Evolutionary conservation across 2,329 filamentous ascomycete genomes (phyloP), one percentile per base, ranked within the genome.

Genomic region (Penicillium hordei): DNA sequence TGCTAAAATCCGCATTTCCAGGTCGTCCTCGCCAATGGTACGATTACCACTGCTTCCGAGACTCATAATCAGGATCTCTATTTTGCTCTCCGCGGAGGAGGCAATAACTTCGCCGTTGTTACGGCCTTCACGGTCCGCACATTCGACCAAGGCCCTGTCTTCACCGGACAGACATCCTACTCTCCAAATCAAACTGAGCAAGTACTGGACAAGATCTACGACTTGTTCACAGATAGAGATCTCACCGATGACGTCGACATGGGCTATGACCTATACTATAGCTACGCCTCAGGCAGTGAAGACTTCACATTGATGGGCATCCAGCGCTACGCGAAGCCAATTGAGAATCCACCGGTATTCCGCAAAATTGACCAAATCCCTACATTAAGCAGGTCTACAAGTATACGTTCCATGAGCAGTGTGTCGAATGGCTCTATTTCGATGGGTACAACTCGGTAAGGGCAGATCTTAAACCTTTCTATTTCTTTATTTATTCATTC

Each of bases 41-140:
- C 60, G 1, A 65, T 70, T 29, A 51, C 70, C 8, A 71, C 63
- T 2, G 72, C 68, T 9, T 70, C 60, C 21, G 56, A 65, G 2
- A 59, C 42, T 3, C 52, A 66, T 31, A 68, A 74, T 51, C 64
- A 68, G 0, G 71, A 77, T 45, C 60, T 77, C 0, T 76, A 74
- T 65, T 69, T 68, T 33, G 70, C 72, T 5, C 65, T 77, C 9
- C 71, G 72, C 25, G 75, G 75, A 4, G 75, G 73, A 6, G 66
- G 68, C 3, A 75, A 72, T 61, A 77, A 76, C 57, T 77, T 76
- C 43, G 75, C 73, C 7, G 67, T 78, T 19, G 67, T 77, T 5
- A 77, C 72, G 17, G 44, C 56, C 15, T 70, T 72, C 42, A 71
- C 73, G 21, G 64, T 79, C 25, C 62, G 66, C 5, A 72, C 76